Percentiles rank a stretch among this genome's conserved stretches.
Conservation (phyloP, 2,329 filamentous ascomycete genomes). For the Epichloe brachyelytri region DNA sequence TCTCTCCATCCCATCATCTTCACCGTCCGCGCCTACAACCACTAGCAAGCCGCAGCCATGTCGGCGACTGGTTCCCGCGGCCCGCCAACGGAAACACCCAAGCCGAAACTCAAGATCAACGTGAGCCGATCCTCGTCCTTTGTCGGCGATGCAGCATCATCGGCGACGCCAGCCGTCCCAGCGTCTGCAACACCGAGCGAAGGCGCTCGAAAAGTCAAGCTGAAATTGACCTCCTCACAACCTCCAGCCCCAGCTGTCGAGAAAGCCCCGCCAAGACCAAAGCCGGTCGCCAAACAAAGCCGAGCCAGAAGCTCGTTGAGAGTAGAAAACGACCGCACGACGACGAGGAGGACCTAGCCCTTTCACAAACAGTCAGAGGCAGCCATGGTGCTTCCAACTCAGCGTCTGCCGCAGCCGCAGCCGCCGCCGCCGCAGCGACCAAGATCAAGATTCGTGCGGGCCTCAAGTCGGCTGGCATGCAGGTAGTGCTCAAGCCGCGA, state of each 20-base stretch:
- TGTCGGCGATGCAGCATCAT: conserved; percentile 14
- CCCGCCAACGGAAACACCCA: conserved; percentile 17
- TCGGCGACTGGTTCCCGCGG: conserved; percentile 7
- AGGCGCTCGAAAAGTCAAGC: conserved; percentile 26
- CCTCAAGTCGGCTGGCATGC: conserved; percentile 22
- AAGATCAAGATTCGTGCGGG: conserved; percentile 40
- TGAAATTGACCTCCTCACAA: conserved; percentile 27
- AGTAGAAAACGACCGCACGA: conserved; percentile 49
- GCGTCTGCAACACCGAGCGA: conserved; percentile 17
- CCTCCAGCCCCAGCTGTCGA: conserved; percentile 23
- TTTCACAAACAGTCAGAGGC: conserved; percentile 11
- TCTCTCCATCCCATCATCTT: background rate
- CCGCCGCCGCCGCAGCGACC: conserved; percentile 24
- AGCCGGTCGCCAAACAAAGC: conserved; percentile 45
- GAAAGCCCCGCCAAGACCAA: conserved; percentile 35
- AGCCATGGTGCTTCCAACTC: background rate
- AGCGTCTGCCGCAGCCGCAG: background rate
- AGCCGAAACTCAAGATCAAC: conserved; percentile 28
- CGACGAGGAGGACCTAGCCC: conserved; percentile 35
- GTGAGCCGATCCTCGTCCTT: conserved; percentile 24
- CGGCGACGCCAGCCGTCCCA: conserved; percentile 7
- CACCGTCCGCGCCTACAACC: background rate
- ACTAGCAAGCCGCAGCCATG: background rate
- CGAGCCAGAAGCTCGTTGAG: conserved; percentile 42
- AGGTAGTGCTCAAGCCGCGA: conserved; percentile 44